Conservation (phyloP, 2,329 filamentous ascomycete species). For the Aspergillus nomiae region DNA sequence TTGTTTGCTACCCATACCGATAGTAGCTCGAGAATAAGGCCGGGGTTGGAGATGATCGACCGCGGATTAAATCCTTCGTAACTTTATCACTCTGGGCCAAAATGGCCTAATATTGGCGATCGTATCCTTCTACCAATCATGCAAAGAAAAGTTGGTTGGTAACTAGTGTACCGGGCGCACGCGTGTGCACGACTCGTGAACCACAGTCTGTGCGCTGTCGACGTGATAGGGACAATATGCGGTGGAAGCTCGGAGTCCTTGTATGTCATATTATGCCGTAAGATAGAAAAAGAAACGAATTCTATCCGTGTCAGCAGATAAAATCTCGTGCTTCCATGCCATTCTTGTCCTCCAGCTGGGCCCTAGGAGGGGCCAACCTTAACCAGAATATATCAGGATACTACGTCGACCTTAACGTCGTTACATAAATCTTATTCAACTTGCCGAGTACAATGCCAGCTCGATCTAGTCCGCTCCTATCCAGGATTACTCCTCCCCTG, state of each 20-base stretch:
- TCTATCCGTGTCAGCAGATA: neutral
- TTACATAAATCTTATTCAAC: neutral
- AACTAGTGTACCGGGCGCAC: neutral
- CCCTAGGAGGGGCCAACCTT: neutral
- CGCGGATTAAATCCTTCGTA: neutral
- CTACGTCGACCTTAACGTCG: neutral
- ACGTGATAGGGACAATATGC: neutral
- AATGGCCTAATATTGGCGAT: neutral
- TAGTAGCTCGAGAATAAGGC: neutral
- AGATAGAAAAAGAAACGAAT: neutral
- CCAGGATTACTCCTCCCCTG: conserved; percentile 35
- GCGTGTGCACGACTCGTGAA: neutral
- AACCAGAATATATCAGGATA: neutral
- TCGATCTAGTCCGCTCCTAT: conserved; percentile 15
- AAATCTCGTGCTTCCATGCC: neutral
- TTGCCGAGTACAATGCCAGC: conserved; percentile 8
- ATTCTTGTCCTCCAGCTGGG: neutral
- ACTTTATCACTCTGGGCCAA: neutral
- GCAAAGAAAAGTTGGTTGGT: neutral
- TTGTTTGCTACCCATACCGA: neutral
- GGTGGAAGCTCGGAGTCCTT: neutral
- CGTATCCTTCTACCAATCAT: neutral
- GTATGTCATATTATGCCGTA: neutral
- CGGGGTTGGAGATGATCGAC: neutral
- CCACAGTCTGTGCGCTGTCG: neutral